A percentile compares a stretch with the other conserved stretches of the same genome.
phyloP scores from a whole-genome alignment of 2,329 filamentous ascomycete species.

The Fusarium bactridioides region DNA sequence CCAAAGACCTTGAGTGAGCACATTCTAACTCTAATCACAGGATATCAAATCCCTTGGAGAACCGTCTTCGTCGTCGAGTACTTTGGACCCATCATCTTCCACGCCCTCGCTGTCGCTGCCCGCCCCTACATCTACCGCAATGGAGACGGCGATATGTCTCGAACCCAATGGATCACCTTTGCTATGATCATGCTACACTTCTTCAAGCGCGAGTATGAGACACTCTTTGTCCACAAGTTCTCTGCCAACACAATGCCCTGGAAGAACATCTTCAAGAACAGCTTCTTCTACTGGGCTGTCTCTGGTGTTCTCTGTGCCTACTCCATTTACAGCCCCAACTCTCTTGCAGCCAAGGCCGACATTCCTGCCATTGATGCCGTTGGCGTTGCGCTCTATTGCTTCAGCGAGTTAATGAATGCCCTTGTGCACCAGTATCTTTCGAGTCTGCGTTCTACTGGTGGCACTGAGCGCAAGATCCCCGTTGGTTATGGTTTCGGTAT shows the following conservation, averaged over 20 bases:
- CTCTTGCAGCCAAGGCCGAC: slow-evolving; percentile 66
- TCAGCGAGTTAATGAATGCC: slow-evolving; percentile 84
- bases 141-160: slow-evolving; percentile 60
- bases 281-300: slow-evolving; percentile 89
- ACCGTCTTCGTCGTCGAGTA: slow-evolving; percentile 97
- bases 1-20: not conserved
- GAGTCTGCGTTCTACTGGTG: slow-evolving; percentile 77
- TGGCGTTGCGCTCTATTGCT: slow-evolving; percentile 75
- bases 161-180: slow-evolving; percentile 77
- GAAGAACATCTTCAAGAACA: slow-evolving; percentile 93
- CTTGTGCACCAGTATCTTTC: slow-evolving; percentile 82
- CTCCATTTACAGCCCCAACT: slow-evolving; percentile 82
- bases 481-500: slow-evolving; percentile 82
- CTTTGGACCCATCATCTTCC: slow-evolving; percentile 87
- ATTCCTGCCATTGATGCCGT: slow-evolving; percentile 65
- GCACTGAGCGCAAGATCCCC: slow-evolving; percentile 88
- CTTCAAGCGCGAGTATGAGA: slow-evolving; percentile 94
- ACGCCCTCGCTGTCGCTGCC: slow-evolving; percentile 75
- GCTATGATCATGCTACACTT: slow-evolving; percentile 83
- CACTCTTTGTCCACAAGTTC: slow-evolving; percentile 93
- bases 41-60: slow-evolving; percentile 88
- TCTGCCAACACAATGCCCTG: slow-evolving; percentile 93
- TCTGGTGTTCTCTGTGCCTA: slow-evolving; percentile 83
- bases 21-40: slow-evolving; percentile 53
- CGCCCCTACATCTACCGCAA: slow-evolving; percentile 69